phyloP scores from a whole-genome alignment of 2,329 filamentous ascomycete genomes.

The Colletotrichum camelliae region DNA sequence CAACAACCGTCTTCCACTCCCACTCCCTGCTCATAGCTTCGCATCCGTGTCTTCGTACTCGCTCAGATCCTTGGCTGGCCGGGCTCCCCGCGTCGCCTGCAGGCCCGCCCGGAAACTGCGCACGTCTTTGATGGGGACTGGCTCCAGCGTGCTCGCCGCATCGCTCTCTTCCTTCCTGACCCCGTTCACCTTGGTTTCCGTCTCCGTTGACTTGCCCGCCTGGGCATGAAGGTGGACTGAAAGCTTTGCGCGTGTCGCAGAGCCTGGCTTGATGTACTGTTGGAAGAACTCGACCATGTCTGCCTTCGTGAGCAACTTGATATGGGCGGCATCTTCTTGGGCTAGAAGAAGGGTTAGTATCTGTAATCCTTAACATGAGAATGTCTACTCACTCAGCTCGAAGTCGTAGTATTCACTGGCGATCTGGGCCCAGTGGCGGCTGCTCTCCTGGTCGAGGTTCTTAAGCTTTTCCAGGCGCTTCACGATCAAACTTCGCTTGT shows the following conservation, averaged over 20 bases:
- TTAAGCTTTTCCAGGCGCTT: conserved; percentile 90
- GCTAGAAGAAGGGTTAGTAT: conserved; percentile 47
- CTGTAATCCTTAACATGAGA: background rate
- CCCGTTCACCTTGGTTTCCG: conserved; percentile 38
- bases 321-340: conserved; percentile 76
- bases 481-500: conserved; percentile 88
- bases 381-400: conserved; percentile 68
- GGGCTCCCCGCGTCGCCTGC: conserved; percentile 73
- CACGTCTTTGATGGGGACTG: conserved; percentile 77
- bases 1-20: background rate
- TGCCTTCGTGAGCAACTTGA: conserved; percentile 77
- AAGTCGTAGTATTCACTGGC: conserved; percentile 90
- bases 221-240: conserved; percentile 85
- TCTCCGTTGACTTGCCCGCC: conserved; percentile 53
- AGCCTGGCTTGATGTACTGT: conserved; percentile 76
- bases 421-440: conserved; percentile 85
- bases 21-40: conserved; percentile 66
- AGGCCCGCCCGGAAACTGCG: conserved; percentile 80
- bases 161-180: conserved; percentile 38
- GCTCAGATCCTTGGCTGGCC: conserved; percentile 74
- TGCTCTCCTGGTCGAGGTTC: conserved; percentile 86
- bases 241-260: conserved; percentile 77
- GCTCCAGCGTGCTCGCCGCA: conserved; percentile 36
- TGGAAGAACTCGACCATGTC: conserved; percentile 84
- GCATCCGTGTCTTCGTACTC: conserved; percentile 87